Conservation (phyloP, 2,329 filamentous ascomycete genomes). For the Penicillium sp. region DNA sequence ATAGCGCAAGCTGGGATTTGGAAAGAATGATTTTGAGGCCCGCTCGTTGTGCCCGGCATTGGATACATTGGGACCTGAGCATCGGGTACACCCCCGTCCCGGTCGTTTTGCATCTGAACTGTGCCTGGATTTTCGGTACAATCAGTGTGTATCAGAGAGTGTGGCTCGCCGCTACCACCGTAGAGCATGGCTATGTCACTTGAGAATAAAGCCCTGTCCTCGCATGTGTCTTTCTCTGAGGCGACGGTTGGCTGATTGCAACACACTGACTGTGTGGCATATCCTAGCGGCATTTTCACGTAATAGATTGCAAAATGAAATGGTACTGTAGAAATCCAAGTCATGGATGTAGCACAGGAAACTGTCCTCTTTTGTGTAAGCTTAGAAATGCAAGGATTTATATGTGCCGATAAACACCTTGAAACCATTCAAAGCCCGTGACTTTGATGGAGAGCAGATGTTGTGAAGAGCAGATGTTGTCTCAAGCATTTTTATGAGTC, state of each 20-base stretch:
- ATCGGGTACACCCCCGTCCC: too few relatives aligned
- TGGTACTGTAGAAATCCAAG: background rate
- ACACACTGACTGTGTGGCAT: background rate
- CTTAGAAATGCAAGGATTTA: background rate
- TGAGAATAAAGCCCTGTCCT: background rate
- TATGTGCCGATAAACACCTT: background rate
- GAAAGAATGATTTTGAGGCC: background rate
- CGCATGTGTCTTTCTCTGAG: background rate
- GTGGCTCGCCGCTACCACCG: background rate
- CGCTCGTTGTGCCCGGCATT: too few relatives aligned
- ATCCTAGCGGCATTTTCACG: background rate
- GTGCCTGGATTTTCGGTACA: too few relatives aligned
- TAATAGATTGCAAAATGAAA: background rate
- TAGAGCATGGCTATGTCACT: background rate
- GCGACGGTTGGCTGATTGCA: background rate
- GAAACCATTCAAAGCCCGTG: background rate
- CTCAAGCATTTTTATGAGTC: background rate
- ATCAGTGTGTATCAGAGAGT: too few relatives aligned
- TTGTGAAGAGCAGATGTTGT: too few relatives aligned
- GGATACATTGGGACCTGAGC: too few relatives aligned
- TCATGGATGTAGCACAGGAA: background rate
- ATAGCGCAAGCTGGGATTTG: background rate
- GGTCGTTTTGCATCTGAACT: too few relatives aligned
- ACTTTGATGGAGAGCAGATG: background rate
- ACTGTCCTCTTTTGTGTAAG: background rate